Base-by-base conservation (phyloP, 2,329 filamentous ascomycete genomes). In the Pseudogymnoascus sp. region DNA sequence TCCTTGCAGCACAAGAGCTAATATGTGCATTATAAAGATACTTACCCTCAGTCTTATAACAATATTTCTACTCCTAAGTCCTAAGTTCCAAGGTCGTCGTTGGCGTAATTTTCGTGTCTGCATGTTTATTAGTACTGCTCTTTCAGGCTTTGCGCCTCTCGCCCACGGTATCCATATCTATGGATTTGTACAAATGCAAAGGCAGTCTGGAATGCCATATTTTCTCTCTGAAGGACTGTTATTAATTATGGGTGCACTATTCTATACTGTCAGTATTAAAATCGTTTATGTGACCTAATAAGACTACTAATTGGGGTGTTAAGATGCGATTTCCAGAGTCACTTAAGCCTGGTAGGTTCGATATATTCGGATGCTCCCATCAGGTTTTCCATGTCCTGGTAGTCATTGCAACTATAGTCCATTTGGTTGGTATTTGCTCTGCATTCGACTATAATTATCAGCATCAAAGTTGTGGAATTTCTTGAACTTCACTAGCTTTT, bases 1-100 rank as follows among this genome's bases (percentile, higher is more conserved):
- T 55, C 16, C 38, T 41, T 41, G 16, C n/a, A 41, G n/a, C 38
- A 41, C 16, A 18, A 1, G n/a, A 41, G n/a, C 38, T 41, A 41
- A 41, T 33, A 38, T 21, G 28, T 23, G 23, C 14, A 41, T 41
- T 41, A 52, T 14, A 28, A 64, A 78, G 75, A 77, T 76, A 31
- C 65, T 70, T 7, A 67, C 65, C 8, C 70, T 79, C 18, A 70
- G 71, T 4, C 63, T 68, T 1, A 49, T 73, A 6, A 75, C 74
- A 12, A 72, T 73, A 5, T 64, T 74, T 49, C 71, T 77, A 11
- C 66, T 66, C 31, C 45, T 71, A 4, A 62, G 65, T 43, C 69
- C 64, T 14, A 62, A 43, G 59, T 70, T 69, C 45, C 61, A 63
- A 9, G 41, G 63, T 23, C 63, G 63, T 8, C 58, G 49, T 16